Base-by-base conservation (phyloP, 1,284 basidiomycete species). In the Rhodotorula sp. region DNA sequence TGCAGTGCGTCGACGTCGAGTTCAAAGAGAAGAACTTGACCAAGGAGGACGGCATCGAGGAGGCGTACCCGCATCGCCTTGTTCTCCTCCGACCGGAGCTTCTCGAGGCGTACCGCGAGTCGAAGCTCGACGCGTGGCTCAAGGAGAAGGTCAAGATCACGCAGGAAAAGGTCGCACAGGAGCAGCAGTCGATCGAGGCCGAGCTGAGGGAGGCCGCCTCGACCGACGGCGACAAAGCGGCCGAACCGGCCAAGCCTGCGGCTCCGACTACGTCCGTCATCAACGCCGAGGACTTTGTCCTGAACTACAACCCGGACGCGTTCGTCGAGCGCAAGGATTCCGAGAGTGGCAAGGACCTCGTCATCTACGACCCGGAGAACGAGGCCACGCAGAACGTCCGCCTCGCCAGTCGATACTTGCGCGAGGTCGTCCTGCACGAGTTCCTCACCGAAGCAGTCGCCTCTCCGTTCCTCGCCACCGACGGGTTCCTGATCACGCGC, bases 301-400 rank as follows among this genome's bases (percentile, higher is more conserved):
- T 87, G 48, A 77, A 80, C 62, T 85, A 85, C 82, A 86, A 87
- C 80, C 83, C 85, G 6, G 86, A 87, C 77, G 86, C 85, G 21
- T 86, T 86, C 71, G 85, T 85, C 68, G 83, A 84, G 73, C 79
- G 79, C 49, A 79, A 80, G 72, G 34, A 34, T 31, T n/a, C 49
- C 34, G 61, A 62, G n/a, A 38, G 49, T 14, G 61, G 61, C 49
- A 60, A 65, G 16, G 26, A 60, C 3, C 45, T 64, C 60, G 57
- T 69, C 49, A 78, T 80, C 75, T 81, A 78, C 50, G 84, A 85
- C 78, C 83, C 85, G 77, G 80, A 80, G 8, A 84, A 84, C 60
- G 81, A 83, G 1, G 74, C 83, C 50, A 81, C 85, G 78, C 83
- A 84, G 73, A 83, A 84, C 50, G 85, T 87, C 38, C 83, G 85